These are phyloP conservation scores for Trypanosoma platydactyli DNA, from an alignment of 208 protist species.

Conservation along the genomic window DNA sequence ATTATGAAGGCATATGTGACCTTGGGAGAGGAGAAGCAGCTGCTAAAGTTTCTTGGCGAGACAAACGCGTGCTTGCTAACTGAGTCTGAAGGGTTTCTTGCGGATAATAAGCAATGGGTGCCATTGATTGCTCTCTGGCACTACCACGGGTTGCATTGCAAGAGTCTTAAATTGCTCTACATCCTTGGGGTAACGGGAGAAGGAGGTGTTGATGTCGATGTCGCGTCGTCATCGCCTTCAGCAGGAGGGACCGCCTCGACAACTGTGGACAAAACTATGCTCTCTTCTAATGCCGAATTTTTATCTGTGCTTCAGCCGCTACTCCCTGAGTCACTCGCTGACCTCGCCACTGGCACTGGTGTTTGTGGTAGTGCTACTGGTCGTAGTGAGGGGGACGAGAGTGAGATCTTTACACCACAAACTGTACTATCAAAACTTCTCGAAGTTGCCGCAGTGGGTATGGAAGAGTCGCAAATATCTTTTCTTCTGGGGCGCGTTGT, in stretches of 20 bases:
- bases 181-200: conserved; percentile 19
- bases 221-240: neutral
- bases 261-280: too few species aligned
- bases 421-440: conserved; percentile 10
- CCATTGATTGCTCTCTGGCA: conserved; percentile 42
- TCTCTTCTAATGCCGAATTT: conserved; percentile 20
- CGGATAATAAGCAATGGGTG: conserved; percentile 51
- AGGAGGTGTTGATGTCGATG: conserved; percentile 32
- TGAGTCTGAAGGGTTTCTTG: conserved; percentile 38
- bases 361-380: neutral
- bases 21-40: conserved; percentile 35
- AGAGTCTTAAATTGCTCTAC: conserved; percentile 22
- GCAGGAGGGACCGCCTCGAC: too few species aligned
- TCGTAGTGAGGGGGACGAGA: neutral
- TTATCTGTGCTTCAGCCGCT: conserved; percentile 9
- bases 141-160: conserved; percentile 15
- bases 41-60: conserved; percentile 47
- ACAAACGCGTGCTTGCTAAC: conserved; percentile 38
- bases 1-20: conserved; percentile 43
- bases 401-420: conserved; percentile 20
- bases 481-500: conserved; percentile 20
- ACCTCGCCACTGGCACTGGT: neutral
- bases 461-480: neutral
- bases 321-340: neutral
- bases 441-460: neutral